Base-by-base conservation (phyloP, 2,329 filamentous ascomycete genomes). In the Macrophomina pseudophaseolina region DNA sequence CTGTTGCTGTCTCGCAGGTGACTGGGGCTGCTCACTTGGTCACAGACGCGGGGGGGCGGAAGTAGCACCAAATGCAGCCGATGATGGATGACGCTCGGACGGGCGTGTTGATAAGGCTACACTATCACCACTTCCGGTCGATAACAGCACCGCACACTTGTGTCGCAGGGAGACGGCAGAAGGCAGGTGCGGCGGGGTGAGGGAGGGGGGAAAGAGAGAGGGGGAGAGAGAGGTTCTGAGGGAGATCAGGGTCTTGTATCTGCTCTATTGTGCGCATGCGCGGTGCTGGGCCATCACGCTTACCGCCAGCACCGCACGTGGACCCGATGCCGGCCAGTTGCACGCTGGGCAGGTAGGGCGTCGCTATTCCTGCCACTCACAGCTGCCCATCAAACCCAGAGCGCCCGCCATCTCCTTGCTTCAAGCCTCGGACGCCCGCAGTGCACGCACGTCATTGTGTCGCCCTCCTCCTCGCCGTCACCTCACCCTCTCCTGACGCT, bases 401-500 rank as follows among this genome's bases (percentile, higher is more conserved):
- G n/a, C 32, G 16, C 30, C 52, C 63, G 46, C 52, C 40, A 23
- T 32, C 32, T 56, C 42, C 62, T 33, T 46, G 38, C 52, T n/a
- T 33, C 33, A 14, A 38, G 40, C 40, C 63, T 42, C 28, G 42
- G 18, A 30, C 32, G 28, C 35, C 16, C 30, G 40, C 62, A 64
- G 38, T 28, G 14, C 7, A n/a, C n/a, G 62, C 51, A 56, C 63
- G 42, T 65, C 63, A 65, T 40, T 18, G 42, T 30, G 35, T 46
- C 30, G 56, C 56, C 38, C 28, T 35, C 18, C 11, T 5, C 40
- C 28, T 4, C 28, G 8, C 14, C 63, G 53, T 56, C 63, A 65
- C 63, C 40, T 65, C 63, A 65, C 63, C 28, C 63, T 65, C 63
- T 56, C 52, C 52, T 65, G 63, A 65, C 59, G n/a, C 18, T 28